Evolutionary conservation across 352 stramenopile species (phyloP).

Genomic region (Pythium sp.): DNA sequence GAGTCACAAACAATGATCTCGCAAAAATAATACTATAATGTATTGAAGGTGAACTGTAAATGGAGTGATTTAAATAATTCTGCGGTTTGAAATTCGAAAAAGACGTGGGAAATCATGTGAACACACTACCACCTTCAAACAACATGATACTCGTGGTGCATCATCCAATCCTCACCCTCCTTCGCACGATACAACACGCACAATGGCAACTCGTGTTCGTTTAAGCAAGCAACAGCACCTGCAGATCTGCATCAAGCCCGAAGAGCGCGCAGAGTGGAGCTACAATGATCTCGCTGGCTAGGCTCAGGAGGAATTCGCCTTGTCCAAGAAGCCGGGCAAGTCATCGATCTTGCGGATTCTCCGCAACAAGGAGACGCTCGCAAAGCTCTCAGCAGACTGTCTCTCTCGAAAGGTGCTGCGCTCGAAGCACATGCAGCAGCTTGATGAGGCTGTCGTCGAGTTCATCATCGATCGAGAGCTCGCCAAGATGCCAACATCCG

Average conservation of each 20-base stretch:
- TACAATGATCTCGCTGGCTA: not conserved
- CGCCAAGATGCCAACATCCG: not conserved
- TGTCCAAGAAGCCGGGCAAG: not conserved
- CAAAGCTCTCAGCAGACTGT: not conserved
- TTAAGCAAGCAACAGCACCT: not conserved
- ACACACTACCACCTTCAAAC: not conserved
- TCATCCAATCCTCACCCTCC: not conserved
- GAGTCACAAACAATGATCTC: too few species aligned
- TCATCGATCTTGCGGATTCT: not conserved
- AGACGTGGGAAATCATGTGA: not conserved
- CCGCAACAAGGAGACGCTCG: not conserved
- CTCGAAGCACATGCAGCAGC: not conserved
- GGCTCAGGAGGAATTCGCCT: not conserved
- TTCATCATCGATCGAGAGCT: not conserved
- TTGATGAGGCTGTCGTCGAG: not conserved
- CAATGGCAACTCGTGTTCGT: not conserved
- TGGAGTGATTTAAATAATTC: too few species aligned
- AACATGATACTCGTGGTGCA: not conserved
- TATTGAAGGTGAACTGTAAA: too few species aligned
- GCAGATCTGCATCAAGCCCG: not conserved
- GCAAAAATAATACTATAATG: too few species aligned
- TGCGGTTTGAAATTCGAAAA: too few species aligned
- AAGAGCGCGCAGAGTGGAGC: not conserved
- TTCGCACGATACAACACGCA: not conserved
- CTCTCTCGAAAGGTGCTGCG: not conserved